Evolutionary conservation across 2,329 filamentous ascomycete species (phyloP).

Genomic region (Pezicula carpinea): DNA sequence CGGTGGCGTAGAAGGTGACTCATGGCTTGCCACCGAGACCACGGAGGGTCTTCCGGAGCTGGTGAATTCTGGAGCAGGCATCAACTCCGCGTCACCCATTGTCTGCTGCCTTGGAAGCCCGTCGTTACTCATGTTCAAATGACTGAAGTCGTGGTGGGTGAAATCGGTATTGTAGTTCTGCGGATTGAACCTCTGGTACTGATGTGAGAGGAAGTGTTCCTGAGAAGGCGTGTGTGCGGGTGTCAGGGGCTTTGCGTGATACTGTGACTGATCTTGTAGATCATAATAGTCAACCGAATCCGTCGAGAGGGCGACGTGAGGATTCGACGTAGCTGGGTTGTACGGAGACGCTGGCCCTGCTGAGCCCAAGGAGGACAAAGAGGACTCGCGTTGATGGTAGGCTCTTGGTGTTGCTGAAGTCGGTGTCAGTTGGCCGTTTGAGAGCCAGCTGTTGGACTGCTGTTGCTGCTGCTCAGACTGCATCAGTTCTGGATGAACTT

Average conservation of each 20-base stretch:
- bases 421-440: slow-evolving; percentile 29
- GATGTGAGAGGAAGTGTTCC: slow-evolving; percentile 24
- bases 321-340: slow-evolving; percentile 49
- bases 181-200: slow-evolving; percentile 31
- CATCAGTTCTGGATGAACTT: slow-evolving; percentile 19
- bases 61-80: slow-evolving; percentile 25
- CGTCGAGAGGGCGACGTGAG: slow-evolving; percentile 41
- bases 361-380: slow-evolving; percentile 55
- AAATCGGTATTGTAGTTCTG: slow-evolving; percentile 38
- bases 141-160: slow-evolving; percentile 25
- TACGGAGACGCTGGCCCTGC: slow-evolving; percentile 57
- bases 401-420: slow-evolving; percentile 23
- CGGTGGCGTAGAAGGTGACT: slow-evolving; percentile 55
- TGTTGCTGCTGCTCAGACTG: slow-evolving; percentile 18
- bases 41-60: slow-evolving; percentile 37
- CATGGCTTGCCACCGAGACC: slow-evolving; percentile 55
- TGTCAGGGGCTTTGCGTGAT: slow-evolving; percentile 29
- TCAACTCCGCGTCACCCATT: slow-evolving; percentile 21
- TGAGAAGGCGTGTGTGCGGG: slow-evolving; percentile 28
- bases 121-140: slow-evolving; percentile 23
- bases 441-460: slow-evolving; percentile 19
- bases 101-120: slow-evolving; percentile 16
- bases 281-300: slow-evolving; percentile 38
- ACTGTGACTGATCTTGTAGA: slow-evolving; percentile 26
- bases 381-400: slow-evolving; percentile 54